These are phyloP conservation scores for Backusella psychrophila DNA, from an alignment of 192 early-diverging fungal species.

Conservation along the genomic window DNA sequence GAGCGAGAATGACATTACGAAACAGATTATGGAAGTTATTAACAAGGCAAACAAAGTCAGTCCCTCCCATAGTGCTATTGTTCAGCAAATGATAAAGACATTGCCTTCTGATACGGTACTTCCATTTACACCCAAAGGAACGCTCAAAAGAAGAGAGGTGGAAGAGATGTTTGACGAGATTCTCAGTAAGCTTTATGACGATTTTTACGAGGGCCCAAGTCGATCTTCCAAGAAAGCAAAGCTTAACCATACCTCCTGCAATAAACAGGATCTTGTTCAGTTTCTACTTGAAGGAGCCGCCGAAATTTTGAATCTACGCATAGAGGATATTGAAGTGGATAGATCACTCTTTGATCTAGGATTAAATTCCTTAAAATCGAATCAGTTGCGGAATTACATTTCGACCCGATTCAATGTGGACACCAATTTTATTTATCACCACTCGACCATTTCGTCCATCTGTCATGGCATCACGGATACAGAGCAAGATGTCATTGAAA, in stretches of 20 bases:
- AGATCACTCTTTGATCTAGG: slow-evolving; percentile 27
- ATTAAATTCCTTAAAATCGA: slow-evolving; percentile 19
- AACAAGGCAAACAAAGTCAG: slow-evolving; percentile 16
- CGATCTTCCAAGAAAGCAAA: no score
- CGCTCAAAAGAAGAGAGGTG: slow-evolving; percentile 32
- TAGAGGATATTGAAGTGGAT: not conserved
- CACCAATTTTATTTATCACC: slow-evolving; percentile 22
- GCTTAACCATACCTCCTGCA: no score
- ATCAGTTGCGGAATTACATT: slow-evolving; percentile 17
- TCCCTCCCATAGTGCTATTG: slow-evolving; percentile 15
- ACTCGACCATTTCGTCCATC: slow-evolving; percentile 11
- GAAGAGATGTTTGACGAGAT: slow-evolving; percentile 47
- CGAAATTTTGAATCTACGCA: not conserved
- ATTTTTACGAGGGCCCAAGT: no score
- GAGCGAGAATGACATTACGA: not conserved
- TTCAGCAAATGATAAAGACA: slow-evolving; percentile 23
- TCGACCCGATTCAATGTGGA: not conserved
- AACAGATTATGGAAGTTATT: not conserved
- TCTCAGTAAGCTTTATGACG: no score
- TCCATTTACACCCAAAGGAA: slow-evolving; percentile 23
- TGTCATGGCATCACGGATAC: not conserved
- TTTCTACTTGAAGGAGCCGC: not conserved
- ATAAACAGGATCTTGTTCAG: not conserved
- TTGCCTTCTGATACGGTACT: slow-evolving; percentile 14
- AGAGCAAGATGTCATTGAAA: no score